Percentiles rank a stretch among this genome's conserved stretches.
Conservation (phyloP, 352 stramenopile species). For the Pythium pyrilobum region DNA sequence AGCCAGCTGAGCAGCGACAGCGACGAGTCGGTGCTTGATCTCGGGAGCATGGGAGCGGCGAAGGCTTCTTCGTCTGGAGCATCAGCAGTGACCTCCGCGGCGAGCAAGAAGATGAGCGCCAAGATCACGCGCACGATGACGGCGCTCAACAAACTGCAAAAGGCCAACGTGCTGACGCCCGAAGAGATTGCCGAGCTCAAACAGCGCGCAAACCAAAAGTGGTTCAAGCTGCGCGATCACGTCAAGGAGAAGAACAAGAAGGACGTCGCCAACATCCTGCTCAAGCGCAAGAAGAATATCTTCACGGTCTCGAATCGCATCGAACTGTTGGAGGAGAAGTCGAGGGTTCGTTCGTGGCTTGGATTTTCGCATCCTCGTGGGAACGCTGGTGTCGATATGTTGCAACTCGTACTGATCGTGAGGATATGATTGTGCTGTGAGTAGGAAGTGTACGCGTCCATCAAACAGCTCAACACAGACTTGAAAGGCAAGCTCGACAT, state of each 20-base stretch:
- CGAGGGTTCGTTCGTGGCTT: slow-evolving; percentile 16
- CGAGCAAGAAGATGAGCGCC: slow-evolving; percentile 7
- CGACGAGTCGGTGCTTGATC: slow-evolving; percentile 17
- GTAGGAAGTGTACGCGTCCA: slow-evolving; percentile 48
- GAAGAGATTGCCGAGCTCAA: slow-evolving; percentile 63
- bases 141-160: slow-evolving; percentile 63
- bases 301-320: slow-evolving; percentile 72
- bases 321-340: slow-evolving; percentile 71
- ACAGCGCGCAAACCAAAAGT: slow-evolving; percentile 56
- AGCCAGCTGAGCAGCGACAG: slow-evolving; percentile 12
- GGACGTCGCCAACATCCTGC: slow-evolving; percentile 61
- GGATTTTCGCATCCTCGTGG: too few species aligned
- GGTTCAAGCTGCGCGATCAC: slow-evolving; percentile 65
- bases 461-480: slow-evolving; percentile 58
- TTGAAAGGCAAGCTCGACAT: slow-evolving; percentile 50
- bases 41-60: not conserved
- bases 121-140: slow-evolving; percentile 54
- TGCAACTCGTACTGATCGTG: too few species aligned
- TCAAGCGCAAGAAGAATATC: slow-evolving; percentile 79
- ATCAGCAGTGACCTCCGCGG: not conserved
- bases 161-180: slow-evolving; percentile 45
- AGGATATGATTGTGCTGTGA: too few species aligned
- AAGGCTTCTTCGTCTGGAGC: not conserved
- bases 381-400: too few species aligned
- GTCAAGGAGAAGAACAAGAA: slow-evolving; percentile 78